phyloP scores from a whole-genome alignment of 2,329 filamentous ascomycete genomes.

The Aspergillus pseudotamarii region DNA sequence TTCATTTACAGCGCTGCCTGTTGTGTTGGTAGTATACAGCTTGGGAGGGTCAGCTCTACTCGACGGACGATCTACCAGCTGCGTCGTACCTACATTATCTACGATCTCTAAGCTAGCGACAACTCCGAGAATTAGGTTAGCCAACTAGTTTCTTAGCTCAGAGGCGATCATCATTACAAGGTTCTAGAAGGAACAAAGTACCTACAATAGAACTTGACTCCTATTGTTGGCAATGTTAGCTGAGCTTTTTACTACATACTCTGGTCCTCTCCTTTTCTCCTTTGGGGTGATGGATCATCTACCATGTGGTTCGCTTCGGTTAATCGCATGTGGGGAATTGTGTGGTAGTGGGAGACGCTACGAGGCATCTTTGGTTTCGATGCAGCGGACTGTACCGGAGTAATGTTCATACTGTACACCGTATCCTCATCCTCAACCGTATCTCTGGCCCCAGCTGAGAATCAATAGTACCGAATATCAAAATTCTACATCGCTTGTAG shows the following conservation, averaged over 20 bases:
- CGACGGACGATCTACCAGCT: no score
- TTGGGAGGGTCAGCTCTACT: no score
- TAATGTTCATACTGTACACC: not conserved
- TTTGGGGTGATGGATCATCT: not conserved
- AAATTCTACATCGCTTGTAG: not conserved
- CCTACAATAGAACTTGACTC: no score
- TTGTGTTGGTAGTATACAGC: not conserved
- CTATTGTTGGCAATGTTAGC: no score
- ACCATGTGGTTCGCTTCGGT: not conserved
- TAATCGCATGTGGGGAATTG: not conserved
- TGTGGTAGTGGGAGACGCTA: not conserved
- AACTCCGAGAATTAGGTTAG: no score
- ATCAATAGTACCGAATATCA: not conserved
- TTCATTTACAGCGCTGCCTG: not conserved
- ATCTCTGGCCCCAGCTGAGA: not conserved
- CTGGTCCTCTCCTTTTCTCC: not conserved
- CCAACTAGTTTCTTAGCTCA: no score
- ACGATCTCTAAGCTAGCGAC: no score
- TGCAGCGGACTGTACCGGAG: not conserved
- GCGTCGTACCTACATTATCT: no score
- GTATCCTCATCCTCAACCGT: not conserved
- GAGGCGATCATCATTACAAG: no score
- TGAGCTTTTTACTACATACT: no score
- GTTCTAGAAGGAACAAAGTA: no score
- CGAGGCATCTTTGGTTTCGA: not conserved